Base-by-base conservation (phyloP, 2,329 filamentous ascomycete species). In the Nothopassalora personata region DNA sequence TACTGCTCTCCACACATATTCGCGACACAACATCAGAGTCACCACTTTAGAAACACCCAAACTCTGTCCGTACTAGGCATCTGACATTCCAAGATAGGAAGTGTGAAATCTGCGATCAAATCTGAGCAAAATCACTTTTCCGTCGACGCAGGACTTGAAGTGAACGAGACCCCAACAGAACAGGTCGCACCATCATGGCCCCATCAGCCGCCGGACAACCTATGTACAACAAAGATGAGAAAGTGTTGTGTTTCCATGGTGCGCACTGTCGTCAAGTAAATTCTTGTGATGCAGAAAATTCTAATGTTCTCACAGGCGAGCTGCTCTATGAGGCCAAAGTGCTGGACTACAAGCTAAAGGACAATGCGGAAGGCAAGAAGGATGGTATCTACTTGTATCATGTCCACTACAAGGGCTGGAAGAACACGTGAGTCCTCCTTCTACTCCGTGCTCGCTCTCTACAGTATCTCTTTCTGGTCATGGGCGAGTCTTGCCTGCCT, bases 371-470 rank as follows among this genome's bases (percentile, higher is more conserved):
- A 48, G 87, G 87, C 70, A 87, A 89, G 75, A 86, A 86, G 73
- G 87, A 87, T 61, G 85, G 88, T 34, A 28, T 51, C 9, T 91
- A 86, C 72, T 86, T 91, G 73, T 99, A 96, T 79, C 89, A 90
- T 71, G 89, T 99, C 57, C 94, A 99, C 77, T 99, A 99, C 80
- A 97, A 97, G 77, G 94, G 94, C 71, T 99, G 94, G 94, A 99
- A 99, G 81, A 92, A 93, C 75, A 97, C 91, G 82, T 89, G 79
- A 77, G 86, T 86, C 43, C 47, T 57, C 46, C 23, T 13, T 43
- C 39, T 18, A 43, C 39, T n/a, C 36, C 49, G 31, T 27, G 30
- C 9, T 19, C 31, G n/a, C 53, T 19, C 10, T 49, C 23, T 28
- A 23, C 18, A 10, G 19, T n/a, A 6, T 18, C 7, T 39, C 33